These are phyloP conservation scores for Fraxinus quadrangulata DNA, from an alignment of 257 asterid genomes.

Conservation along the genomic window DNA sequence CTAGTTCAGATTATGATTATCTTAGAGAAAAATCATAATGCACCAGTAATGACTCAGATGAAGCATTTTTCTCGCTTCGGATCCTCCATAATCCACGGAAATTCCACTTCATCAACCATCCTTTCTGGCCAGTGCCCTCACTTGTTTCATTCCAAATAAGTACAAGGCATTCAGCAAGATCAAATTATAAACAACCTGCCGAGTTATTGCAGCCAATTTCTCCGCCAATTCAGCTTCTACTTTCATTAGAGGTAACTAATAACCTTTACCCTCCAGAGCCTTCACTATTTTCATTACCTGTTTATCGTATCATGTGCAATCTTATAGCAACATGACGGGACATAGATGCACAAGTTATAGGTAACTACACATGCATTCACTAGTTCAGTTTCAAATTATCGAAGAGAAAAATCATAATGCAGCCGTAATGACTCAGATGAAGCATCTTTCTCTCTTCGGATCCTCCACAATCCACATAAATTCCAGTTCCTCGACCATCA, in stretches of 20 bases:
- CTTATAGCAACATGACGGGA: slow-evolving; percentile 4
- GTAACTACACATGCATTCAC: neutral
- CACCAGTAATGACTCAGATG: neutral
- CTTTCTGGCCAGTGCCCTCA: slow-evolving; percentile 29
- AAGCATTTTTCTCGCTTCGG: too few species aligned
- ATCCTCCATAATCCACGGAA: too few species aligned
- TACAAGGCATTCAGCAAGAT: slow-evolving; percentile 18
- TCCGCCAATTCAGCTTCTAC: slow-evolving; percentile 96
- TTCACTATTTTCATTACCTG: slow-evolving; percentile 90
- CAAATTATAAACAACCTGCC: slow-evolving; percentile 59
- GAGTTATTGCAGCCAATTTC: slow-evolving; percentile 69
- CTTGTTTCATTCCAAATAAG: slow-evolving; percentile 23
- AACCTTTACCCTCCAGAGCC: slow-evolving; percentile 88
- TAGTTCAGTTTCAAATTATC: slow-evolving; percentile 16
- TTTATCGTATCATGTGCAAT: slow-evolving; percentile 15
- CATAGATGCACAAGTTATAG: neutral
- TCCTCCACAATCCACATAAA: too few species aligned
- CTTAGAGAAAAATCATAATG: neutral
- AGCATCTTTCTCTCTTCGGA: too few species aligned
- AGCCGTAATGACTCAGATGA: neutral
- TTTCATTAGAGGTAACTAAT: slow-evolving; percentile 78
- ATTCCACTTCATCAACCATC: too few species aligned
- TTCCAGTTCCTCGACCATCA: too few species aligned
- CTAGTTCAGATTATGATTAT: slow-evolving; percentile 17
- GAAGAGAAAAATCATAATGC: neutral